Percentiles rank a stretch among this genome's conserved stretches.
Evolutionary conservation across 1,284 basidiomycete genomes (phyloP).

Genomic region (Naganishia liquefaciens): DNA sequence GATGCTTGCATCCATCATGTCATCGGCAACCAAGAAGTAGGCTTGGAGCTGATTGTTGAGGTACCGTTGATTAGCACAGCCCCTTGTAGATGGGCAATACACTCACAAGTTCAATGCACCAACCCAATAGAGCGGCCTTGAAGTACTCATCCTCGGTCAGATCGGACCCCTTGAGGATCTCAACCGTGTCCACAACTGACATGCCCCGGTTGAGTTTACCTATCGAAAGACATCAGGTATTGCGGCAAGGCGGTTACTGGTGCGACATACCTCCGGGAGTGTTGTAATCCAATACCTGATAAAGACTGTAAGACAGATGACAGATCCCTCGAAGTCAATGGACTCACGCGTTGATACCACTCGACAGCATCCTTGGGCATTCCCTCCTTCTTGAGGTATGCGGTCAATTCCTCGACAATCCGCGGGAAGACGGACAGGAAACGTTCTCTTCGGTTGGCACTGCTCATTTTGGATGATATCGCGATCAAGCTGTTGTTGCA

Average conservation of each 20-base stretch:
- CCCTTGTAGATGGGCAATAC: neutral
- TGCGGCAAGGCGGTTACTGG: neutral
- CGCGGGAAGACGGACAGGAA: conserved; percentile 57
- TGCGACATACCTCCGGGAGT: conserved; percentile 68
- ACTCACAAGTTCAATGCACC: conserved; percentile 91
- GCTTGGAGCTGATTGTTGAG: conserved; percentile 78
- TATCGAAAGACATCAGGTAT: conserved; percentile 28
- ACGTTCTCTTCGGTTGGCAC: conserved; percentile 25
- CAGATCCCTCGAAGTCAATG: neutral
- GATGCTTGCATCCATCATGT: conserved; percentile 94
- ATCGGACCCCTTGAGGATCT: conserved; percentile 67
- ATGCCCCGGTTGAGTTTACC: conserved; percentile 95
- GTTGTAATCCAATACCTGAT: conserved; percentile 88
- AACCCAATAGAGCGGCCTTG: conserved; percentile 86
- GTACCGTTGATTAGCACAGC: neutral
- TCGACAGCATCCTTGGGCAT: conserved; percentile 80
- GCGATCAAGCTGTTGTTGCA: neutral
- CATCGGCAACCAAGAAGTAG: conserved; percentile 96
- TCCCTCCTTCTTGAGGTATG: conserved; percentile 64
- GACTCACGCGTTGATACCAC: conserved; percentile 73
- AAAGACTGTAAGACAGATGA: conserved; percentile 34
- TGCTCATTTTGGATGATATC: conserved; percentile 8
- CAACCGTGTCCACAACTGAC: conserved; percentile 89
- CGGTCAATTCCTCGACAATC: conserved; percentile 62
- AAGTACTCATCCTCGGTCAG: conserved; percentile 77